Conservation (phyloP, 1,284 basidiomycete species). For the Moniliella sp. region DNA sequence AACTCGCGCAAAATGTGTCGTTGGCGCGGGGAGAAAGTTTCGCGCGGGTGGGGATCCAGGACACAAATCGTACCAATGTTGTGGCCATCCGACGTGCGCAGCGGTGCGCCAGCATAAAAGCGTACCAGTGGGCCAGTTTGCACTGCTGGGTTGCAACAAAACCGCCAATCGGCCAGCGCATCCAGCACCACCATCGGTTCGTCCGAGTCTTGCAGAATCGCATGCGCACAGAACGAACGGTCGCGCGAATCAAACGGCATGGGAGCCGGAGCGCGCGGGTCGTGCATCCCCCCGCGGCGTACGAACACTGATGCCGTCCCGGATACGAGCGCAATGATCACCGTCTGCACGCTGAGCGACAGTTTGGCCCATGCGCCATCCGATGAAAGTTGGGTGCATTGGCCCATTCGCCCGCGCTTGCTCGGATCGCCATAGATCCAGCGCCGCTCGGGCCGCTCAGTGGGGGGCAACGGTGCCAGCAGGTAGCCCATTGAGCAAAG, state of each 20-base stretch:
- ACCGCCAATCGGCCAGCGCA: constrained; percentile 62
- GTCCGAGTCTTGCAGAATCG: constrained; percentile 60
- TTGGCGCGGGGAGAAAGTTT: constrained; percentile 67
- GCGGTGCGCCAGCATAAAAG: constrained; percentile 75
- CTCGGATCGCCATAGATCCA: constrained; percentile 21
- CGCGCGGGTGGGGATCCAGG: constrained; percentile 59
- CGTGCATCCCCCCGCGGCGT: constrained; percentile 43
- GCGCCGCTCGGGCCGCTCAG: constrained; percentile 18
- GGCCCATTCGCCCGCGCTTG: constrained; percentile 47
- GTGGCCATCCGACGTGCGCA: constrained; percentile 66
- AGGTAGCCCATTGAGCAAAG: constrained; percentile 21
- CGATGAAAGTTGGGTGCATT: constrained; percentile 82
- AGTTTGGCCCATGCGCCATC: constrained; percentile 63
- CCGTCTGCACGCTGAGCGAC: constrained; percentile 71
- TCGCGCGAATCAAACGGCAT: constrained; percentile 40
- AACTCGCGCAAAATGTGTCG: constrained; percentile 83
- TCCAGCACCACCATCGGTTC: constrained; percentile 73
- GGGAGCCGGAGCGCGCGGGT: constrained; percentile 7
- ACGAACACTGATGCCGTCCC: constrained; percentile 66
- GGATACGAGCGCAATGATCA: constrained; percentile 62
- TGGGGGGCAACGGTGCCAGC: constrained; percentile 18
- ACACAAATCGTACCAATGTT: constrained; percentile 73
- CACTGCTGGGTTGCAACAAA: constrained; percentile 58
- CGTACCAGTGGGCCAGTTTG: constrained; percentile 47
- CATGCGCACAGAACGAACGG: constrained; percentile 58